Conservation (phyloP, 176 grass and related monocot genomes). For the Bromus sterilis region DNA sequence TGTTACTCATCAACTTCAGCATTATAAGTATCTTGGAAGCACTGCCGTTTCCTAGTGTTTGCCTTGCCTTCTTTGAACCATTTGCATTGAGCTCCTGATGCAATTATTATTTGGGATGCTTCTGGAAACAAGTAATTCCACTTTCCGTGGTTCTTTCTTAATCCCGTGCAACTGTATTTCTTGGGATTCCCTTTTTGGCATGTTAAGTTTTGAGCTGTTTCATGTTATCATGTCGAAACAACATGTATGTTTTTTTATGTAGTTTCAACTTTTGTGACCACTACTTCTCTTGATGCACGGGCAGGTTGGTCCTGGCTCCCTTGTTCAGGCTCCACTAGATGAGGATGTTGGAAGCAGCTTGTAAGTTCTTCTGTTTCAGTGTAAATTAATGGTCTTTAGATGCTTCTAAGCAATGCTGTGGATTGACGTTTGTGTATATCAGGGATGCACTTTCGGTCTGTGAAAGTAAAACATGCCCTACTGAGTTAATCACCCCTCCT, state of each 20-base stretch:
- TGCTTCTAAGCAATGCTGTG: slow-evolving; percentile 26
- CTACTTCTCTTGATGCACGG: slow-evolving; percentile 22
- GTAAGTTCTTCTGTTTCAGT: slow-evolving; percentile 45
- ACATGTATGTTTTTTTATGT: neutral
- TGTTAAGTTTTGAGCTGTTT: neutral
- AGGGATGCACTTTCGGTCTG: slow-evolving; percentile 68
- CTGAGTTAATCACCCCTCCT: slow-evolving; percentile 86
- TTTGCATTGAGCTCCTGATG: neutral
- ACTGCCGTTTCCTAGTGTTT: neutral
- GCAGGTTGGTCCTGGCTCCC: slow-evolving; percentile 89
- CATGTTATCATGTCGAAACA: slow-evolving; percentile 7
- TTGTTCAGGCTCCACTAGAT: slow-evolving; percentile 85
- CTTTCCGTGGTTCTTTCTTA: neutral
- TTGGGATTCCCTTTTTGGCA: neutral
- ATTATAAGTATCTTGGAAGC: neutral
- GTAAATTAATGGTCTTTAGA: slow-evolving; percentile 20
- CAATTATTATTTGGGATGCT: neutral
- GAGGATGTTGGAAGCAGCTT: slow-evolving; percentile 68
- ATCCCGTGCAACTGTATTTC: neutral
- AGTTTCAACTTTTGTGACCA: neutral
- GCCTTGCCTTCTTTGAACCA: neutral
- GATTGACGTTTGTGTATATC: slow-evolving; percentile 31
- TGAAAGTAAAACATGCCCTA: slow-evolving; percentile 89
- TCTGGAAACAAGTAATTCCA: neutral
- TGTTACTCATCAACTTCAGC: neutral